Evolutionary conservation across 2,329 filamentous ascomycete species (phyloP).

Genomic region (Curvularia eragrostidis): DNA sequence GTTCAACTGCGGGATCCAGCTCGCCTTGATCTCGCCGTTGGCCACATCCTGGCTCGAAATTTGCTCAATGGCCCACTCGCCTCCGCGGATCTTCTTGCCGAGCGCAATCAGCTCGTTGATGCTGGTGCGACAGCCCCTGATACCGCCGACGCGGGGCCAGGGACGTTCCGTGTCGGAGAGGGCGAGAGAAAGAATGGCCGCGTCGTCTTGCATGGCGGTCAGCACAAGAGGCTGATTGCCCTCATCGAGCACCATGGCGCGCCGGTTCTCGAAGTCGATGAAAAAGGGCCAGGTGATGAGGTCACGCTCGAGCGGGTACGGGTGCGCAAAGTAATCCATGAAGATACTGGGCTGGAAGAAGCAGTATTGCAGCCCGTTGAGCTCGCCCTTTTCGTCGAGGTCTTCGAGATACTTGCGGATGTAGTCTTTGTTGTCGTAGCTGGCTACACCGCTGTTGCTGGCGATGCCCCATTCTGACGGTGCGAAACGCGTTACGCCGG

Average conservation of each 20-base stretch:
- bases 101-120: slow-evolving; percentile 39
- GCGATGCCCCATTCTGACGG: slow-evolving; percentile 43
- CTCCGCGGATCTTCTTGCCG: slow-evolving; percentile 40
- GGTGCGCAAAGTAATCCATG: slow-evolving; percentile 62
- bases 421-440: slow-evolving; percentile 60
- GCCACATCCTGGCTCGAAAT: slow-evolving; percentile 58
- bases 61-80: slow-evolving; percentile 52
- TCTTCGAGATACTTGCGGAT: slow-evolving; percentile 59
- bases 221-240: slow-evolving; percentile 37
- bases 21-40: slow-evolving; percentile 49
- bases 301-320: slow-evolving; percentile 56
- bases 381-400: slow-evolving; percentile 55
- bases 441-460: slow-evolving; percentile 50
- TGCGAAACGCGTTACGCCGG: slow-evolving; percentile 40
- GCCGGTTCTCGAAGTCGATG: slow-evolving; percentile 36
- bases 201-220: slow-evolving; percentile 37
- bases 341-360: slow-evolving; percentile 64
- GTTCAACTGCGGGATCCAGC: slow-evolving; percentile 50
- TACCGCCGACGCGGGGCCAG: slow-evolving; percentile 41
- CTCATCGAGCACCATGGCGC: slow-evolving; percentile 39
- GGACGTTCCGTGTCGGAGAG: slow-evolving; percentile 28
- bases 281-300: slow-evolving; percentile 50
- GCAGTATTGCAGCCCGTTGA: slow-evolving; percentile 62
- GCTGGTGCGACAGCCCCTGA: slow-evolving; percentile 31
- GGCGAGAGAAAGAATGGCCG: slow-evolving; percentile 33